phyloP scores from a whole-genome alignment of 148 eudicot species.

The Polygonum maritimum region DNA sequence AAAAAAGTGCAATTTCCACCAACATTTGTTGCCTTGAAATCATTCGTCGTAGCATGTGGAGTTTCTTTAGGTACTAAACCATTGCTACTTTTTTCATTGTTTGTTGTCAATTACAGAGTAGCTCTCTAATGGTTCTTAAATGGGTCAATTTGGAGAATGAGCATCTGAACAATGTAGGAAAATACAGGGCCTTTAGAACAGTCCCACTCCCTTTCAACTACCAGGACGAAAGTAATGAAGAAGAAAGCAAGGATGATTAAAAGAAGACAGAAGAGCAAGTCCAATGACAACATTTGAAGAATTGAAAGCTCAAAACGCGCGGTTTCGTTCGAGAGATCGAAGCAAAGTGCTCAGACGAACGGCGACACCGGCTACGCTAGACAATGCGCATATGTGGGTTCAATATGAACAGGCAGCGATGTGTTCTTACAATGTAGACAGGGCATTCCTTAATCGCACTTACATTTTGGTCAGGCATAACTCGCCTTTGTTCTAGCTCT shows the following conservation, averaged over 20 bases:
- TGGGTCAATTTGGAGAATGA: conserved; percentile 45
- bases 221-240: conserved; percentile 9
- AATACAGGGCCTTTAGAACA: conserved; percentile 44
- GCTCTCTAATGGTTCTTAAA: not conserved
- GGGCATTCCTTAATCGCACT: too few relatives aligned
- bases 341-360: too few relatives aligned
- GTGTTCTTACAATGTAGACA: too few relatives aligned
- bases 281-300: too few relatives aligned
- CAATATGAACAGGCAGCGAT: too few relatives aligned
- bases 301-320: too few relatives aligned
- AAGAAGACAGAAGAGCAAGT: not conserved
- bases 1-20: conserved; percentile 28
- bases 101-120: too few relatives aligned
- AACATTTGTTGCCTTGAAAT: conserved; percentile 41
- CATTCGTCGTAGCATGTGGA: conserved; percentile 52
- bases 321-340: too few relatives aligned
- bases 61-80: conserved; percentile 48
- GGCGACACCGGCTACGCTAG: too few relatives aligned
- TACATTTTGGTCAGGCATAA: too few relatives aligned
- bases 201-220: conserved; percentile 46
- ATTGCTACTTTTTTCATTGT: too few relatives aligned
- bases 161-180: conserved; percentile 55
- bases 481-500: conserved; percentile 15
- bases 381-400: too few relatives aligned
- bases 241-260: conserved; percentile 16